These are phyloP conservation scores for Bromus sterilis DNA, from an alignment of 176 grass and related monocot genomes.

Conservation along the genomic window DNA sequence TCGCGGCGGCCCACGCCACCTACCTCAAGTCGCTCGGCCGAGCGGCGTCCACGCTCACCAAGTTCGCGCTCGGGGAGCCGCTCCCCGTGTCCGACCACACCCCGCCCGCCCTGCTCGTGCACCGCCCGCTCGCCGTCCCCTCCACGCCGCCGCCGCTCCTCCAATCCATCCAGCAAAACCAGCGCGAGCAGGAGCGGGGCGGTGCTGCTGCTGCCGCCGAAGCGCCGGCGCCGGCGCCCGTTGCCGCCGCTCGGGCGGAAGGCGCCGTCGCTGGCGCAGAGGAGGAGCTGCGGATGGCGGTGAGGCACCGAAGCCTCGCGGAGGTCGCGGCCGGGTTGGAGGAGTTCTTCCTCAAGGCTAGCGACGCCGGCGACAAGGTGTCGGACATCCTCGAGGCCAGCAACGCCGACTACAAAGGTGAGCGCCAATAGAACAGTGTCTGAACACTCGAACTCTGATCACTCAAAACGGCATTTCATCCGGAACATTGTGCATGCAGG, in stretches of 20 bases:
- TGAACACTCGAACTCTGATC: no score
- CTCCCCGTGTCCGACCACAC: constrained; percentile 64
- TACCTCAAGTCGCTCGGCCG: constrained; percentile 63
- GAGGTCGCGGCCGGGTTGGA: constrained; percentile 69
- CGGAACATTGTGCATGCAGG: no score
- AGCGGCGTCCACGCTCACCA: constrained; percentile 49
- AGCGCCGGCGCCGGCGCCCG: neutral
- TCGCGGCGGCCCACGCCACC: constrained; percentile 64
- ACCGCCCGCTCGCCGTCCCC: constrained; percentile 14
- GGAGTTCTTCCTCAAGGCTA: constrained; percentile 59
- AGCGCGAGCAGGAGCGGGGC: neutral
- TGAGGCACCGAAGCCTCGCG: constrained; percentile 63
- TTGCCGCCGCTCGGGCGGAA: neutral
- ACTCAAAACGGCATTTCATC: no score
- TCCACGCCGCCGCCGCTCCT: constrained; percentile 32
- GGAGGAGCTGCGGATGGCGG: constrained; percentile 38
- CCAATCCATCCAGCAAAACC: neutral
- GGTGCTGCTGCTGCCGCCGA: neutral
- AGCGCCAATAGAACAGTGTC: no score
- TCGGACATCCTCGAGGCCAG: constrained; percentile 44
- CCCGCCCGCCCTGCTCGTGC: constrained; percentile 47
- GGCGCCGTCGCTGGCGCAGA: neutral
- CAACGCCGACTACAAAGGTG: constrained; percentile 28
- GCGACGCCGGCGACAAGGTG: constrained; percentile 42
- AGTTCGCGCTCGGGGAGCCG: constrained; percentile 76